Evolutionary conservation across 164 flowering plant genomes (phyloP), one percentile per base, ranked within the genome.

Genomic region (Warburgia ugandensis): DNA sequence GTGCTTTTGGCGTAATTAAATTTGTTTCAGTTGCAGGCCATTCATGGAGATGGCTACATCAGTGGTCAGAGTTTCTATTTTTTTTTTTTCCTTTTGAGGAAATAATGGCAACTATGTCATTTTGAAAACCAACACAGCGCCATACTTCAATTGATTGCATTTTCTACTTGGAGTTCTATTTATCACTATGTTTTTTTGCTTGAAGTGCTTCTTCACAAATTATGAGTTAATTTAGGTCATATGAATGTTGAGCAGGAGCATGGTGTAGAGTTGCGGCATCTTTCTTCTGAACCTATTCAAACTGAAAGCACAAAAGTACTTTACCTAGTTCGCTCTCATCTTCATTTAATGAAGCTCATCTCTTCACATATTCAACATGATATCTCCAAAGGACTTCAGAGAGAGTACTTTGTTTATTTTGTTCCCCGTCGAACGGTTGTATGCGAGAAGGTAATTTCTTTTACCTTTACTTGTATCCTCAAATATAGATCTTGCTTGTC

Each of bases 371-470:
- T 92, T 50, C 83, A 77, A 8, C 64, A 70, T 37, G 95, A 88
- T 60, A 36, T 65, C 3, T 79, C 91, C 7, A 79, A 88, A 54
- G 96, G 94, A 40, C 61, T 81, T 50, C 86, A 84, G 50, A 77
- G 82, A 47, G 96, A 92, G 60, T 84, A 83, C 52, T 77, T 52
- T 65, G 65, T 92, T 38, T 92, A 79, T 66, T 87, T 88, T 67
- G 95, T 86, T 39, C 96, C 99, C 41, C 91, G 95, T n/a, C 82
- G 95, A 9, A 45, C 85, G 14, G 86, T 92, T 65, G 88, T 61
- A 13, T 92, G 96, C 61, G 96, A 92, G 75, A 88, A 86, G 86
- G 99, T 88, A 28, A 58, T 51, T 3, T 47, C 28, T 28, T 20
- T 1, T 52, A 19, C 22, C 8, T 3, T 17, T 42, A 4, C 2